These are phyloP conservation scores for Phanerodontia chrysosporium DNA, from an alignment of 768 basidiomycete species.

Conservation along the genomic window DNA sequence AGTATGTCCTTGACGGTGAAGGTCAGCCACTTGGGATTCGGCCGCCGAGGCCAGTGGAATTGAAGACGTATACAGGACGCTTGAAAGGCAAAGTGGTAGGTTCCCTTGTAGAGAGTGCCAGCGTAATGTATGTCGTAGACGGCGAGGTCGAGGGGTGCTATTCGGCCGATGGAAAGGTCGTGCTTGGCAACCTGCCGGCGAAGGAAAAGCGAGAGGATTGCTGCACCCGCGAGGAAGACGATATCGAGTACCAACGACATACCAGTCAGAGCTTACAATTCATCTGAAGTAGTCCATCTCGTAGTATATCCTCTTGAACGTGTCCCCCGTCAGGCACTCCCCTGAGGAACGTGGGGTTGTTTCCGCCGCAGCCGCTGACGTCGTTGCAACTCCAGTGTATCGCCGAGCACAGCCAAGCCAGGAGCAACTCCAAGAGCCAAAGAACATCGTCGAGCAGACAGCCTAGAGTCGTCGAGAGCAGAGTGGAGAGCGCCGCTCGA, in stretches of 20 bases:
- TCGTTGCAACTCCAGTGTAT: neutral
- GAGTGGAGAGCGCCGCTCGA: too few species aligned
- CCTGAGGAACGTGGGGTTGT: neutral
- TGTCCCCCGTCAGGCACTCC: neutral
- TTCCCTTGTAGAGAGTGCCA: slow-evolving; percentile 15
- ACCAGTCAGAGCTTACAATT: neutral
- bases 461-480: too few species aligned
- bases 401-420: neutral
- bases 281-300: too few species aligned
- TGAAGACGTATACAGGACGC: slow-evolving; percentile 16
- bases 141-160: slow-evolving; percentile 8
- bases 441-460: too few species aligned
- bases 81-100: slow-evolving; percentile 18
- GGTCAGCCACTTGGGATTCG: slow-evolving; percentile 30
- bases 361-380: neutral
- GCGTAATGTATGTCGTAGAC: slow-evolving; percentile 17
- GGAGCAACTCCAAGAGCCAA: neutral
- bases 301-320: neutral
- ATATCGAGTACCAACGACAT: neutral
- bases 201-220: neutral
- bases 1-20: slow-evolving; percentile 26
- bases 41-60: slow-evolving; percentile 28
- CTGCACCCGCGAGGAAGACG: neutral
- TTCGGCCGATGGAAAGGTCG: slow-evolving; percentile 12
- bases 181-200: slow-evolving; percentile 8